A percentile compares a stretch with the other conserved stretches of the same genome.
phyloP scores from a whole-genome alignment of 1,139 yeast genomes.

The Hyphopichia burtonii region DNA sequence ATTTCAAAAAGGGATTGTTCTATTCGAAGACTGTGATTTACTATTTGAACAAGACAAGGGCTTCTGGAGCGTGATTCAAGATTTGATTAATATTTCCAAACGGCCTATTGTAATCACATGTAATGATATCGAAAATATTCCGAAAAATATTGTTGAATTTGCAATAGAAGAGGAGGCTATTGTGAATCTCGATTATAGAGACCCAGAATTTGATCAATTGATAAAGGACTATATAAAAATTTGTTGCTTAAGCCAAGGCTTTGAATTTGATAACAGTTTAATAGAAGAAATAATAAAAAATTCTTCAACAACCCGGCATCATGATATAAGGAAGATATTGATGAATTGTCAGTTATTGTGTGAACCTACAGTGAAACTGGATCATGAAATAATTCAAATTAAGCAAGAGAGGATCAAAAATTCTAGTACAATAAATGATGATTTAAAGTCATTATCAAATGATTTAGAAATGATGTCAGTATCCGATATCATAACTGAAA shows the following conservation, averaged over 20 bases:
- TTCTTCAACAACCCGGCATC: slow-evolving; percentile 7
- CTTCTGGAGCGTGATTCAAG: slow-evolving; percentile 76
- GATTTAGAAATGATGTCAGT: slow-evolving; percentile 35
- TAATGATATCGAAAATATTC: slow-evolving; percentile 53
- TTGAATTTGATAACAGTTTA: slow-evolving; percentile 29
- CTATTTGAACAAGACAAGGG: slow-evolving; percentile 75
- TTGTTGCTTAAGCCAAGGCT: slow-evolving; percentile 38
- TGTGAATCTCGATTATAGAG: slow-evolving; percentile 21
- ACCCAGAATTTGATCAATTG: slow-evolving; percentile 18
- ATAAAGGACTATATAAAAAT: slow-evolving; percentile 38
- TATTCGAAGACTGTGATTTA: slow-evolving; percentile 85
- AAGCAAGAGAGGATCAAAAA: neutral
- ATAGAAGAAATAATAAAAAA: slow-evolving; percentile 31
- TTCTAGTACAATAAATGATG: neutral
- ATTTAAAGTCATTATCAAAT: slow-evolving; percentile 6
- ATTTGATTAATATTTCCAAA: slow-evolving; percentile 62
- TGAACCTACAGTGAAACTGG: neutral
- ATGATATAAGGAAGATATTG: slow-evolving; percentile 58
- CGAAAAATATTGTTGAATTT: slow-evolving; percentile 48
- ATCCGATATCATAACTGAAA: slow-evolving; percentile 35
- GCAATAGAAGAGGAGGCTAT: slow-evolving; percentile 43
- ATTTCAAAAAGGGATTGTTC: slow-evolving; percentile 64
- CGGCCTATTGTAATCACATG: slow-evolving; percentile 84
- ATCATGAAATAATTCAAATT: neutral
- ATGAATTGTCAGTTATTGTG: slow-evolving; percentile 59